These are phyloP conservation scores for Ploettnerulaceae sp. DNA, from an alignment of 2,329 filamentous ascomycete genomes.

Conservation along the genomic window DNA sequence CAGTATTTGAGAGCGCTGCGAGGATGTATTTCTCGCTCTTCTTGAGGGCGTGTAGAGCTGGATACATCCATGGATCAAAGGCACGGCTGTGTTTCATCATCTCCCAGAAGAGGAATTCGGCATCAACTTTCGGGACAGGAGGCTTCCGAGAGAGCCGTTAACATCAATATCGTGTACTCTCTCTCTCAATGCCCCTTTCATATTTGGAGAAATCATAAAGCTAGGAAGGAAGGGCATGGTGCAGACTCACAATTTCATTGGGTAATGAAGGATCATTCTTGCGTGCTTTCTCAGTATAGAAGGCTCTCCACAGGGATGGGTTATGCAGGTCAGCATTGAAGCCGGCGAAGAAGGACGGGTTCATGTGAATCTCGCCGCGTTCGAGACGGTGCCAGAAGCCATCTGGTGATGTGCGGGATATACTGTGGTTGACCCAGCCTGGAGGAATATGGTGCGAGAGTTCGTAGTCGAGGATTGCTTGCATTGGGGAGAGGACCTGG, in stretches of 20 bases:
- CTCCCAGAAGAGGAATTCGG: slow-evolving; percentile 74
- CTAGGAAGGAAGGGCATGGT: not conserved
- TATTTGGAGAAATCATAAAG: not conserved
- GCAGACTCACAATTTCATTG: slow-evolving; percentile 27
- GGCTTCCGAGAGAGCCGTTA: slow-evolving; percentile 40
- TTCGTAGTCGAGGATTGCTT: slow-evolving; percentile 91
- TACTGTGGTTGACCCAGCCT: slow-evolving; percentile 89
- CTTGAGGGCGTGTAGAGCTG: slow-evolving; percentile 67
- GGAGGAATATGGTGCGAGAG: slow-evolving; percentile 67
- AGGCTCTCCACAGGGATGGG: slow-evolving; percentile 54
- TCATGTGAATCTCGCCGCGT: slow-evolving; percentile 72
- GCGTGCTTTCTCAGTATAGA: not conserved
- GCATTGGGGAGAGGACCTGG: slow-evolving; percentile 81
- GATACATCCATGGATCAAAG: slow-evolving; percentile 84
- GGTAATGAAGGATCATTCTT: slow-evolving; percentile 36
- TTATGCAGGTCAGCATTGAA: slow-evolving; percentile 73
- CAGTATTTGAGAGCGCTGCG: slow-evolving; percentile 84
- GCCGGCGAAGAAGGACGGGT: slow-evolving; percentile 66
- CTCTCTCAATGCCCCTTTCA: too few relatives aligned
- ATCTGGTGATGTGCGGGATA: slow-evolving; percentile 69
- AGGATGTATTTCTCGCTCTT: slow-evolving; percentile 63
- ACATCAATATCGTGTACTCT: too few relatives aligned
- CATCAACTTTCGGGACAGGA: slow-evolving; percentile 68
- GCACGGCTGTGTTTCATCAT: slow-evolving; percentile 75
- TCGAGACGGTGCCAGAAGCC: slow-evolving; percentile 90